Base-by-base conservation (phyloP, 2,329 filamentous ascomycete species). In the Fusarium compactum region DNA sequence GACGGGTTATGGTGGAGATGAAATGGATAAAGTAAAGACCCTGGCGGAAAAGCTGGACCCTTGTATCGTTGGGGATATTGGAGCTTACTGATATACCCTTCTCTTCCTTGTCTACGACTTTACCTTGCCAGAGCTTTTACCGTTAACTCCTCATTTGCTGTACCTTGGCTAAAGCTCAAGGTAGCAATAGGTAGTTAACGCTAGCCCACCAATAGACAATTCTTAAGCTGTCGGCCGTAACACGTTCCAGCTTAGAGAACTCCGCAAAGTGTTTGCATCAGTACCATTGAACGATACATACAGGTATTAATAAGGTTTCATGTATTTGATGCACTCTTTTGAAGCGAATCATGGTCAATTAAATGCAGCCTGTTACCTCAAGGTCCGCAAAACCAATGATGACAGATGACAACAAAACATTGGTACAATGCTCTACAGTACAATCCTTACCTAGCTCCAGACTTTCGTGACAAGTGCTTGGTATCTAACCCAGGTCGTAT, bases 41-140 rank as follows among this genome's bases (percentile, higher is more conserved):
- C 65, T 51, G 34, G 59, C 30, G 72, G 71, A 62, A 69, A 68
- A 72, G 70, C 62, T 73, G 65, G 62, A 70, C 67, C 72, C 71
- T 73, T 66, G 64, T 67, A 66, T 67, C 64, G 69, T 74, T 74
- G 72, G 71, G 72, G 71, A 72, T 69, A 34, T 63, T 64, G 59
- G 46, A 60, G 55, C 63, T 61, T 51, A 47, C 27, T 25, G 25
- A 47, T 27, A 29, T 20, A 40, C 46, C 51, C 43, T 62, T 65
- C 25, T 3, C 9, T 27, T 27, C 27, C 57, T 52, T 53, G 20
- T 6, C 27, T 32, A 18, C 29, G 45, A 51, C 20, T 59, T 57
- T 29, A 30, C 16, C 16, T 27, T 43, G 15, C 38, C 38, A 53
- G 50, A 53, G 50, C 50, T 43, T 38, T 38, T 53, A 29, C 50